Conservation (phyloP, 768 basidiomycete genomes). For the Nevesoporus exiguus region DNA sequence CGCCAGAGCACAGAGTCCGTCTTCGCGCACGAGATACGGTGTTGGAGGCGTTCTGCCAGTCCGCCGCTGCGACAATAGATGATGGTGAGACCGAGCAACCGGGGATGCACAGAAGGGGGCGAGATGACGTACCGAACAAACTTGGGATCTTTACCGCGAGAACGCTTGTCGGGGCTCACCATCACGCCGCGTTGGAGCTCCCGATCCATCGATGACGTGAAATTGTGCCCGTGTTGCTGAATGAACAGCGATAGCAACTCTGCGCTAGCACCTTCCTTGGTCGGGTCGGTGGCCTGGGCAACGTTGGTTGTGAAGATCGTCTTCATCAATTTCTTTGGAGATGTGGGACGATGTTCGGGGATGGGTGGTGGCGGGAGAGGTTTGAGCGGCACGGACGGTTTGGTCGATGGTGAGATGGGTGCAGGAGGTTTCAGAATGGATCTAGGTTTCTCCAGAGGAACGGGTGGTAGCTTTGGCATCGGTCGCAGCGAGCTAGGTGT, state of each 20-base stretch:
- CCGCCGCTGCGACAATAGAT: slow-evolving; percentile 43
- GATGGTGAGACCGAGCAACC: neutral
- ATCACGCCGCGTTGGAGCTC: slow-evolving; percentile 50
- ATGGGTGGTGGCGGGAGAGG: slow-evolving; percentile 30
- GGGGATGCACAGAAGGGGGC: no score
- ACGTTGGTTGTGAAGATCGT: slow-evolving; percentile 53
- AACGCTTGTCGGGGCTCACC: slow-evolving; percentile 56
- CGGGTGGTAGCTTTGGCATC: slow-evolving; percentile 5
- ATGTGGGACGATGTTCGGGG: slow-evolving; percentile 12
- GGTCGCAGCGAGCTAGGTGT: slow-evolving; percentile 5
- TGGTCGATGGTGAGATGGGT: slow-evolving; percentile 11
- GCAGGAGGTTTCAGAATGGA: slow-evolving; percentile 30
- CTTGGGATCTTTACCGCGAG: slow-evolving; percentile 41
- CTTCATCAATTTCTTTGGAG: slow-evolving; percentile 37
- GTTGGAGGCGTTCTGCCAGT: slow-evolving; percentile 48
- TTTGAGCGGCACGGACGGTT: slow-evolving; percentile 18
- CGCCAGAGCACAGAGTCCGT: slow-evolving; percentile 53
- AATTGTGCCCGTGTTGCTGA: slow-evolving; percentile 41
- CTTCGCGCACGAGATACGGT: slow-evolving; percentile 39
- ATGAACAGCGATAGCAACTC: slow-evolving; percentile 54
- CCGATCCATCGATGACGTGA: slow-evolving; percentile 33
- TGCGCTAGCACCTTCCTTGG: slow-evolving; percentile 45
- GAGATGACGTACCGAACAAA: slow-evolving; percentile 43
- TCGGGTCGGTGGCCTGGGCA: slow-evolving; percentile 50
- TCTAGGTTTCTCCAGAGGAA: slow-evolving; percentile 15